A percentile compares a stretch with the other conserved stretches of the same genome.
Evolutionary conservation across 345 rosid species (phyloP).

Genomic region (Ceriops zippeliana): DNA sequence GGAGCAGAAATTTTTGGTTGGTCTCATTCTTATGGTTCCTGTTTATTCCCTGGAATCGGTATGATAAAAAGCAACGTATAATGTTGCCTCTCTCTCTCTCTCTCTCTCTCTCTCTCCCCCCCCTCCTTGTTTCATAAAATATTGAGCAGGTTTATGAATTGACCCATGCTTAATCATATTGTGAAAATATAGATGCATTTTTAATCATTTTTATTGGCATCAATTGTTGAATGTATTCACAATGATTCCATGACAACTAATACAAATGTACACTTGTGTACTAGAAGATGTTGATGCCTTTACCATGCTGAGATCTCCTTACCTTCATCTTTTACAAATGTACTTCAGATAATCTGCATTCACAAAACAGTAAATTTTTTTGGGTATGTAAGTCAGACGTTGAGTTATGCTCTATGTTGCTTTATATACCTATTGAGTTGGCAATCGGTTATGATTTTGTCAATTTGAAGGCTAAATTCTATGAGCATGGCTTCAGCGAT

Average conservation of each 20-base stretch:
- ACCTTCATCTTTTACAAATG: neutral
- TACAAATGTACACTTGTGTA: too few relatives aligned
- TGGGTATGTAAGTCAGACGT: neutral
- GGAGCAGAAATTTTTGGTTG: conserved; percentile 97
- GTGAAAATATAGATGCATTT: neutral
- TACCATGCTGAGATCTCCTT: neutral
- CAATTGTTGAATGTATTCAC: too few relatives aligned
- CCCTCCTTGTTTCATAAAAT: neutral
- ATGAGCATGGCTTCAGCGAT: neutral
- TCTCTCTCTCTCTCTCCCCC: neutral
- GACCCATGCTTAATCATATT: too few relatives aligned
- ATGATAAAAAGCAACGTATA: conserved; percentile 16
- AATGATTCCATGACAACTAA: too few relatives aligned
- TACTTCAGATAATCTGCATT: neutral
- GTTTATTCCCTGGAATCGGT: conserved; percentile 96
- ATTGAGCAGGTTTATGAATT: neutral
- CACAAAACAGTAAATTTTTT: too few relatives aligned
- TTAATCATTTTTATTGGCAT: neutral
- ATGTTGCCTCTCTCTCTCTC: neutral
- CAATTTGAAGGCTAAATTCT: conserved; percentile 2
- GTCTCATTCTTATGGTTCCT: conserved; percentile 97
- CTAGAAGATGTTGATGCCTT: neutral
- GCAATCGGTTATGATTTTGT: neutral
- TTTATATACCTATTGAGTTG: neutral
- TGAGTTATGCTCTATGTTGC: neutral